Percentiles rank a stretch among this genome's conserved stretches.
These are phyloP conservation scores for Thozetella sp. DNA, from an alignment of 495 filamentous ascomycete species.

Conservation along the genomic window DNA sequence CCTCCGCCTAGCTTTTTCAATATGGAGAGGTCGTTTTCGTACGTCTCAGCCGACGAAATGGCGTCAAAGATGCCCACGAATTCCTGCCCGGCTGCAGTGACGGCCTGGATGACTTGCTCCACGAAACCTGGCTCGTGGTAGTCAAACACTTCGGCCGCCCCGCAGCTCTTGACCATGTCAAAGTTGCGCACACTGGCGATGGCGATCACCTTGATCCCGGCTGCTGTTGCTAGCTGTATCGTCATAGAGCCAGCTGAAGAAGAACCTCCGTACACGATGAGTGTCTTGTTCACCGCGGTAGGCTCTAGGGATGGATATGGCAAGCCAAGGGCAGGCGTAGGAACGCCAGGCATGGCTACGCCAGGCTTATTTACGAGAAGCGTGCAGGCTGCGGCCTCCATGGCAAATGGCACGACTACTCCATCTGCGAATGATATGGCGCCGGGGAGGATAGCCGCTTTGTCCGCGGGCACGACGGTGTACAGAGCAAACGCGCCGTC, in stretches of 20 bases:
- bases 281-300: neutral
- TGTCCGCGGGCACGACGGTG: constrained; percentile 7
- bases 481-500: constrained; percentile 12
- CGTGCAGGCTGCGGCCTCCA: constrained; percentile 43
- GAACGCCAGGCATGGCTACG: constrained; percentile 22
- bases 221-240: constrained; percentile 5
- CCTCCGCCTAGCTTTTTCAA: constrained; percentile 34
- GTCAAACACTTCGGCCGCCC: constrained; percentile 57
- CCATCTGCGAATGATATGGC: constrained; percentile 36
- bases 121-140: constrained; percentile 41
- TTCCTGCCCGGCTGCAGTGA: constrained; percentile 6
- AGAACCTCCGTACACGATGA: constrained; percentile 6
- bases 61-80: constrained; percentile 40
- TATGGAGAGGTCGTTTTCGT: constrained; percentile 30
- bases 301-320: constrained; percentile 30
- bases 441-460: constrained; percentile 29
- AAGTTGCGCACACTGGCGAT: constrained; percentile 53
- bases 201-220: constrained; percentile 39
- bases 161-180: constrained; percentile 46
- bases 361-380: constrained; percentile 35
- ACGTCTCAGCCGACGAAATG: constrained; percentile 33
- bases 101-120: constrained; percentile 13
- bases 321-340: constrained; percentile 22
- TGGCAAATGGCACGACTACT: constrained; percentile 44
- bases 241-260: constrained; percentile 6